Evolutionary conservation across 495 filamentous ascomycete genomes (phyloP), one percentile per base, ranked within the genome.

Genomic region (Neurospora sp.): DNA sequence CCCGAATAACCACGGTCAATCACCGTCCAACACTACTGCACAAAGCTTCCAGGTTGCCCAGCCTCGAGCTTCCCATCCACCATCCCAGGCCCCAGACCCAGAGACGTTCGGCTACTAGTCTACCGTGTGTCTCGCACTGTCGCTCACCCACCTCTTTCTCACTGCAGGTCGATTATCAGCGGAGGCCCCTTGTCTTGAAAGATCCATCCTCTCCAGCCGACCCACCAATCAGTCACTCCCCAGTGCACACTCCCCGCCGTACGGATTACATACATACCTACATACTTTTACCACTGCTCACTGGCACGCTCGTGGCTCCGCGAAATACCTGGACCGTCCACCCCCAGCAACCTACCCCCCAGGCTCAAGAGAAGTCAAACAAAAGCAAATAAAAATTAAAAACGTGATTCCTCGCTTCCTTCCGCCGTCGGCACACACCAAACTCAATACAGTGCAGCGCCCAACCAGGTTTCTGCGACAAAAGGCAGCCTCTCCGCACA

Each of bases 381-480:
- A 78, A 81, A 81, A 82, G 79, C 77, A 78, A 82, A 81, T 78
- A 82, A 80, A 82, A 82, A 80, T 80, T 74, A 77, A 66, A 66
- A 78, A 78, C 74, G 74, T 82, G 76, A 81, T 80, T 81, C 79
- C 79, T 85, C 82, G 78, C 82, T 83, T 84, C 80, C 82, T 82
- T 85, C 82, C 81, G 81, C 76, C 78, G 79, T 77, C 54, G 54
- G 54, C 54, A 66, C 79, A 81, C 82, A 85, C 84, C 84, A 85
- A 81, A 83, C 84, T 86, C 83, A 76, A 86, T 86, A 80, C 80
- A 85, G 84, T 78, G 80, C 83, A 84, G 78, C 82, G 79, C 83
- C 82, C 82, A 85, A 86, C 84, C 84, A 83, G 84, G 83, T 85
- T 83, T 83, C 81, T 83, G 83, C 84, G 79, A 86, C 83, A 84